These are phyloP conservation scores for Globisporangium recalcitrans DNA, from an alignment of 352 stramenopile genomes.

Conservation along the genomic window DNA sequence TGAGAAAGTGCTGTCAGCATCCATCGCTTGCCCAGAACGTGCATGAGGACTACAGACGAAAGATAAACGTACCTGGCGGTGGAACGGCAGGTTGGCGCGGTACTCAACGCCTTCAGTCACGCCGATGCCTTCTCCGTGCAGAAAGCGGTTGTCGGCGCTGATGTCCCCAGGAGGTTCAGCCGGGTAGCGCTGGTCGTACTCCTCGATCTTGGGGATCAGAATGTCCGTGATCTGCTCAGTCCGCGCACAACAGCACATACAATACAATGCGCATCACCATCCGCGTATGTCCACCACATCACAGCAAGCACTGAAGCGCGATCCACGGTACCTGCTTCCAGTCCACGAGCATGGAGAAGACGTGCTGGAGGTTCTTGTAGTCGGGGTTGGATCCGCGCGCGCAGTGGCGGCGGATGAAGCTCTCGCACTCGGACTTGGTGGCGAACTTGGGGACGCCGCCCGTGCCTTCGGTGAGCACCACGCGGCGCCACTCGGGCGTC, in stretches of 20 bases:
- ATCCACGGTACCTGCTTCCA: constrained; percentile 61
- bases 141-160: constrained; percentile 56
- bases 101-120: constrained; percentile 60
- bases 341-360: constrained; percentile 90
- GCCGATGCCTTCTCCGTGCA: constrained; percentile 40
- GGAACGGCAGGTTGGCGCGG: constrained; percentile 92
- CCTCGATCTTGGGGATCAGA: constrained; percentile 71
- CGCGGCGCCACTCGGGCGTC: constrained; percentile 67
- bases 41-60: neutral
- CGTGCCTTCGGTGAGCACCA: constrained; percentile 57
- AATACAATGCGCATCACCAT: neutral
- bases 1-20: too few relatives aligned
- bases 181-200: constrained; percentile 69
- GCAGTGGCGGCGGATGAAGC: constrained; percentile 86
- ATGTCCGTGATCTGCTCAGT: constrained; percentile 50
- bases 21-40: too few relatives aligned
- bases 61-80: constrained; percentile 45
- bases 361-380: constrained; percentile 87
- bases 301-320: too few relatives aligned
- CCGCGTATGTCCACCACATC: too few relatives aligned
- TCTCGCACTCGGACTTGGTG: constrained; percentile 84
- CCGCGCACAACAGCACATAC: neutral
- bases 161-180: constrained; percentile 29
- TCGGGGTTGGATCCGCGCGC: constrained; percentile 86
- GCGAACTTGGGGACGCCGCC: constrained; percentile 84